phyloP scores from a whole-genome alignment of 176 grass and related monocot species.

The Rhipidocladum racemiflorum region DNA sequence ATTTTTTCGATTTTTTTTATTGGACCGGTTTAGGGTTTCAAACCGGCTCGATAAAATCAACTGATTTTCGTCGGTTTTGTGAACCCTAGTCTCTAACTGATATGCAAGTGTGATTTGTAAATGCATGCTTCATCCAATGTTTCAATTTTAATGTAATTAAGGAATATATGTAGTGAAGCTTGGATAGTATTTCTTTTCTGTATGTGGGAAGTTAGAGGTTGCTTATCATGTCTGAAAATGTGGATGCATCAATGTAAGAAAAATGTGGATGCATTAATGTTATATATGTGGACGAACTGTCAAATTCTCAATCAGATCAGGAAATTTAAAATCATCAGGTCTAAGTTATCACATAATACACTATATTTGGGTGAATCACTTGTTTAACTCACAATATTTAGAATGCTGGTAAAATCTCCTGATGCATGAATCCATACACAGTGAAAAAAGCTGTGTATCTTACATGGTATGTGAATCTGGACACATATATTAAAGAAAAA shows the following conservation, averaged over 20 bases:
- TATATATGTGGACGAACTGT: neutral
- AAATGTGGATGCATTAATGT: neutral
- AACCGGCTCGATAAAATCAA: no score
- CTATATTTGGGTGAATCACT: neutral
- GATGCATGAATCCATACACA: neutral
- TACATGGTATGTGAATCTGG: neutral
- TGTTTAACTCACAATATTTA: neutral
- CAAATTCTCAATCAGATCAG: neutral
- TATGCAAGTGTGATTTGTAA: neutral
- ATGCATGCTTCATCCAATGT: neutral
- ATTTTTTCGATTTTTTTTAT: no score
- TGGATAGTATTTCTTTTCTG: neutral
- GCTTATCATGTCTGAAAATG: neutral
- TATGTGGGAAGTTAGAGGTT: neutral
- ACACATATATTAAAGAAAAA: neutral
- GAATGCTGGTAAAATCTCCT: neutral
- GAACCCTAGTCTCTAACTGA: no score
- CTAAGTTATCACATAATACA: neutral
- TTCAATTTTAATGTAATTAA: neutral
- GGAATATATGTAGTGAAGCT: neutral
- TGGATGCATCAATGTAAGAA: neutral
- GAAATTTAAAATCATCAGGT: neutral
- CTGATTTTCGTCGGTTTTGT: no score
- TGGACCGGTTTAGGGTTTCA: no score
- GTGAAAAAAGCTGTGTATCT: neutral